Conservation (phyloP, 805 yeast species). For the Cyberlindnera misumaiensis region DNA sequence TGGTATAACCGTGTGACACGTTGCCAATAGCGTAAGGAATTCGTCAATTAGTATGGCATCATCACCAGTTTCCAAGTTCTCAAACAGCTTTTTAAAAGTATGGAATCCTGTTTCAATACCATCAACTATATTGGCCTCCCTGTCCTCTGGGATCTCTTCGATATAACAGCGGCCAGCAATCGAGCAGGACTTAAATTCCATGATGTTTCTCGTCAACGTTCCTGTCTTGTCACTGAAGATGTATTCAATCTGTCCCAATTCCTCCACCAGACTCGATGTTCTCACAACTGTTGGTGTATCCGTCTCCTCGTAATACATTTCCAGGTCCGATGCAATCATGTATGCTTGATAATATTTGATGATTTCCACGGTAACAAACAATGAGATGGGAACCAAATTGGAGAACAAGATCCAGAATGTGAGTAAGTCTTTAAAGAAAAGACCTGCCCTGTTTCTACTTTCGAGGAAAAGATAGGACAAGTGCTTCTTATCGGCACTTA, state of each 20-base stretch:
- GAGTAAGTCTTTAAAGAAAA: constrained; percentile 80
- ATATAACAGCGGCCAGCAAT: constrained; percentile 90
- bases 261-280: constrained; percentile 94
- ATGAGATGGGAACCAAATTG: constrained; percentile 93
- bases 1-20: constrained; percentile 97
- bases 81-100: constrained; percentile 56
- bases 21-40: constrained; percentile 76
- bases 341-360: constrained; percentile 94
- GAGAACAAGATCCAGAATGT: constrained; percentile 97
- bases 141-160: constrained; percentile 87
- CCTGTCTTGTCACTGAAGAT: constrained; percentile 98
- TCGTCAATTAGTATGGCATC: constrained; percentile 54
- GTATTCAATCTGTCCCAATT: constrained; percentile 93
- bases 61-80: constrained; percentile 38
- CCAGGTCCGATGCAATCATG: constrained; percentile 90
- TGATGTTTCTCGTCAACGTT: constrained; percentile 88
- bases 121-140: constrained; percentile 60
- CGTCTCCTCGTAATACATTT: constrained; percentile 77
- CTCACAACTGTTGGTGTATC: constrained; percentile 95
- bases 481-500: constrained; percentile 43
- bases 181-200: constrained; percentile 93
- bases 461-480: constrained; percentile 62
- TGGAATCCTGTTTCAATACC: constrained; percentile 79
- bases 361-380: constrained; percentile 93
- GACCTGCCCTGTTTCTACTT: constrained; percentile 57